phyloP scores from a whole-genome alignment of 2,329 filamentous ascomycete genomes.

The Cadophora sp. region DNA sequence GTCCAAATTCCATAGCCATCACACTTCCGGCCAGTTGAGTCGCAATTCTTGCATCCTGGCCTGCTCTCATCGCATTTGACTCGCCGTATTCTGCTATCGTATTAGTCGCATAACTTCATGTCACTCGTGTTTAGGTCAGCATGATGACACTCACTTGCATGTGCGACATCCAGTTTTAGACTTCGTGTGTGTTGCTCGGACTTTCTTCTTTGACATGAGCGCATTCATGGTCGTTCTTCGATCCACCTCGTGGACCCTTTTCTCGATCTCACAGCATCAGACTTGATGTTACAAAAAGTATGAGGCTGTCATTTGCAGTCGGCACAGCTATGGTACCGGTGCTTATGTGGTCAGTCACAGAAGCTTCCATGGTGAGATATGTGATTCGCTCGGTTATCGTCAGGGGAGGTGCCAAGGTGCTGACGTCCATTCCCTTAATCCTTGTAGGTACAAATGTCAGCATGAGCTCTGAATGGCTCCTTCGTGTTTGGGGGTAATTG shows the following conservation, averaged over 20 bases:
- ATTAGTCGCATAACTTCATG: neutral
- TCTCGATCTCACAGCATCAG: neutral
- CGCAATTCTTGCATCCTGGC: conserved; percentile 33
- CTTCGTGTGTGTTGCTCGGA: conserved; percentile 47
- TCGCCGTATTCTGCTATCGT: conserved; percentile 19
- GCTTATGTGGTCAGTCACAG: neutral
- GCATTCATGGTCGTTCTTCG: neutral
- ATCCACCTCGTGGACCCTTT: neutral
- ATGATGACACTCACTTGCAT: conserved; percentile 57
- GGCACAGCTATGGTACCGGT: neutral
- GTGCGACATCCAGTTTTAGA: conserved; percentile 70
- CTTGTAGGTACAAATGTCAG: neutral
- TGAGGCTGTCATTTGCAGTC: neutral
- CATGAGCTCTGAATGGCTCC: conserved; percentile 4
- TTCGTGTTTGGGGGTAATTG: neutral
- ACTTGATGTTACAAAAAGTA: no score
- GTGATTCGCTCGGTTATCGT: conserved; percentile 1
- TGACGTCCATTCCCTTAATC: neutral
- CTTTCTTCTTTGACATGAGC: conserved; percentile 10
- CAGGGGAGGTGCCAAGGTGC: neutral
- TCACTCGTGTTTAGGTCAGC: neutral
- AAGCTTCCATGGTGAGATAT: neutral
- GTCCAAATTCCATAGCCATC: conserved; percentile 30
- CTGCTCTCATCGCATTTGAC: conserved; percentile 36
- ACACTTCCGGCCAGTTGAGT: conserved; percentile 35